A percentile compares a stretch with the other conserved stretches of the same genome.
Conservation (phyloP, 495 filamentous ascomycete species). For the Jackrogersella minutella region DNA sequence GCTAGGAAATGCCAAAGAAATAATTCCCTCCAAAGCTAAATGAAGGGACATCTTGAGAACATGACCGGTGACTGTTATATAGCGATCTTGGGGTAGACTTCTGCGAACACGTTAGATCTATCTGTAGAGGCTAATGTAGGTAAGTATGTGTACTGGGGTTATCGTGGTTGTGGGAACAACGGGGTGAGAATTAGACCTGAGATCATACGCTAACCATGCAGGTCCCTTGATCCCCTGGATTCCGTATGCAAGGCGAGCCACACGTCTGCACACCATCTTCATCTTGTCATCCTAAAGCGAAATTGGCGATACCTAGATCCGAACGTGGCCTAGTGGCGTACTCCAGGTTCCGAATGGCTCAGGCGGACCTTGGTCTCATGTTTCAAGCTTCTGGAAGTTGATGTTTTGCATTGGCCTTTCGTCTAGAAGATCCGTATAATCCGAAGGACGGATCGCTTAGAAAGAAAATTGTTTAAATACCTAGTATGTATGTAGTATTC, state of each 20-base stretch:
- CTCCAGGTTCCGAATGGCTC: conserved; percentile 19
- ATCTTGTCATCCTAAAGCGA: conserved; percentile 9
- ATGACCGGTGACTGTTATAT: neutral
- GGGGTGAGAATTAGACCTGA: neutral
- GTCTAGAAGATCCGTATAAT: neutral
- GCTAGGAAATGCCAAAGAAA: neutral
- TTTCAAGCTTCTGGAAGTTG: conserved; percentile 13
- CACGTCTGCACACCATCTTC: conserved; percentile 26
- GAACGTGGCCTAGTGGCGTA: conserved; percentile 22
- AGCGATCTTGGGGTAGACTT: neutral
- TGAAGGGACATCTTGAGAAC: neutral
- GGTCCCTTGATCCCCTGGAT: conserved; percentile 36
- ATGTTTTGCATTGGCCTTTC: neutral
- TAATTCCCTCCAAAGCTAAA: neutral
- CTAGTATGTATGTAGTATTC: neutral
- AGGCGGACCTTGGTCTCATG: conserved; percentile 12
- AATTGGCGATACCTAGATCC: conserved; percentile 18
- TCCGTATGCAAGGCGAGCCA: conserved; percentile 33
- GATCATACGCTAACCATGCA: conserved; percentile 37
- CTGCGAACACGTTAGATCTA: conserved; percentile 4
- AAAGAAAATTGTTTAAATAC: conserved; percentile 2
- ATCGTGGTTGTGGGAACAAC: conserved; percentile 25
- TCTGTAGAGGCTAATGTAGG: conserved; percentile 8
- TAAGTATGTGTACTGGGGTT: conserved; percentile 16
- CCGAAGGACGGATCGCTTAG: conserved; percentile 1